These are phyloP conservation scores for Neckera pumila DNA, from an alignment of 225 moss, liverwort and hornwort genomes.

Conservation along the genomic window DNA sequence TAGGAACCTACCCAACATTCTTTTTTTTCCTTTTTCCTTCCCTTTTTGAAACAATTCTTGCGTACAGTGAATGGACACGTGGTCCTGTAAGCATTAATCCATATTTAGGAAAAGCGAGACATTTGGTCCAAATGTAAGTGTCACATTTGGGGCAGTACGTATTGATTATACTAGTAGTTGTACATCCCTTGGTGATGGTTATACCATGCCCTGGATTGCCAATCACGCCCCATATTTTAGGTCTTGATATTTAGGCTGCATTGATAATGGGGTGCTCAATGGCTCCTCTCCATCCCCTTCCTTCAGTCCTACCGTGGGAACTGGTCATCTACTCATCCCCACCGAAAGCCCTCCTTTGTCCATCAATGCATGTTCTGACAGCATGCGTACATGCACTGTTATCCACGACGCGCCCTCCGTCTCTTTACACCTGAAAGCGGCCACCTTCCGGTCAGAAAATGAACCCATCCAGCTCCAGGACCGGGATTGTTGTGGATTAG, in stretches of 20 bases:
- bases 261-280: background rate
- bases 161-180: no score
- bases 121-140: no score
- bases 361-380: conserved; percentile 13
- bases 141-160: no score
- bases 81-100: no score
- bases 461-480: background rate
- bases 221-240: background rate
- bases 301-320: background rate
- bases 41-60: no score
- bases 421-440: background rate
- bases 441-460: background rate
- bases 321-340: background rate
- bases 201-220: background rate
- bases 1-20: no score
- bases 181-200: background rate
- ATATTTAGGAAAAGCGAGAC: no score
- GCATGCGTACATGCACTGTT: background rate
- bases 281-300: background rate
- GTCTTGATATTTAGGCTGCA: background rate
- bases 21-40: no score
- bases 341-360: background rate
- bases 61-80: no score
- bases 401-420: background rate
- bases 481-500: background rate